phyloP scores from a whole-genome alignment of 805 yeast species.

The Kuraishia cidri region DNA sequence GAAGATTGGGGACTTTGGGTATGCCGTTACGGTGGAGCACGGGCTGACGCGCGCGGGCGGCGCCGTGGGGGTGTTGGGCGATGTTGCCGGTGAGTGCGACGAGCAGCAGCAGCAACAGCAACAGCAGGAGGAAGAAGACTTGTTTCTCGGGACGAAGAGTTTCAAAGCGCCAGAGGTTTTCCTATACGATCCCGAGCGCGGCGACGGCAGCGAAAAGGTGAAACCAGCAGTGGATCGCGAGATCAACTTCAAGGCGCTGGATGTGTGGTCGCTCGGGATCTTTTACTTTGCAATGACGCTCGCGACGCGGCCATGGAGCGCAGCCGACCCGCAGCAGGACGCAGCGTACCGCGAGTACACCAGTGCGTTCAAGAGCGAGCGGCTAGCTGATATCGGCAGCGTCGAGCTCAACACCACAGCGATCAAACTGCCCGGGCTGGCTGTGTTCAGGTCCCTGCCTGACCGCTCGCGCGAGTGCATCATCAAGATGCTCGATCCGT shows the following conservation, averaged over 20 bases:
- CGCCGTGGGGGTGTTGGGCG: constrained; percentile 4
- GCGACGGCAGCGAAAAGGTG: constrained; percentile 8
- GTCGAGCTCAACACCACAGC: constrained; percentile 5
- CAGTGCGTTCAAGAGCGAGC: constrained; percentile 2
- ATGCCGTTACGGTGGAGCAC: constrained; percentile 26
- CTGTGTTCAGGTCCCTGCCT: constrained; percentile 2
- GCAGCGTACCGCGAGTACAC: constrained; percentile 7
- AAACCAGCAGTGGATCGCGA: constrained; percentile 1
- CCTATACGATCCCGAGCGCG: constrained; percentile 6
- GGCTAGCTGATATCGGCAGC: constrained; percentile 1
- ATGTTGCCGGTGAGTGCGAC: neutral
- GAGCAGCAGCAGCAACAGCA: constrained; percentile 4
- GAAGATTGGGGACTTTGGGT: constrained; percentile 43
- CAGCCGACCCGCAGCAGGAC: constrained; percentile 22
- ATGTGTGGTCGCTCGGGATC: constrained; percentile 45
- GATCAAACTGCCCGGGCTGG: neutral
- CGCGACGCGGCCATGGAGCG: constrained; percentile 39
- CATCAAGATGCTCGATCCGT: constrained; percentile 20
- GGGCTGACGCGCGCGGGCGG: too few relatives aligned
- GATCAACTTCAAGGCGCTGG: constrained; percentile 26
- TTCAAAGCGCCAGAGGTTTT: constrained; percentile 48
- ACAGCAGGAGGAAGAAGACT: constrained; percentile 9
- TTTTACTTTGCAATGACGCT: constrained; percentile 34
- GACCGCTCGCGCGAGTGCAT: constrained; percentile 5
- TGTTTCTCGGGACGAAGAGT: constrained; percentile 39